phyloP scores from a whole-genome alignment of 2,329 filamentous ascomycete genomes.

The Trichoderma gracile region DNA sequence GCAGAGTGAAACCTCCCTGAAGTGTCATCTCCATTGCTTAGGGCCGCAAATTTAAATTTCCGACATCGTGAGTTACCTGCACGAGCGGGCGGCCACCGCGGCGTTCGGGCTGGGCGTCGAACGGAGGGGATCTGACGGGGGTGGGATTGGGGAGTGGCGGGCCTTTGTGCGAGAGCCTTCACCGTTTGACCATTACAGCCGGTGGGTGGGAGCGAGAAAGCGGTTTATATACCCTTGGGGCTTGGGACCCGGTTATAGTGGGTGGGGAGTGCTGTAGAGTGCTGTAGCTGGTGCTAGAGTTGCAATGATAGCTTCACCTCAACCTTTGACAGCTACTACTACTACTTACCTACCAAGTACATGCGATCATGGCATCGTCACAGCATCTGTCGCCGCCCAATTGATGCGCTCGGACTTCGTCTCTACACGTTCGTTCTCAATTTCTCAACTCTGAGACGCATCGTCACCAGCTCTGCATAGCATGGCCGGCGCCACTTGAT shows the following conservation, averaged over 20 bases:
- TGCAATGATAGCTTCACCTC: constrained; percentile 4
- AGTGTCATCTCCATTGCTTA: constrained; percentile 70
- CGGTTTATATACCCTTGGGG: constrained; percentile 30
- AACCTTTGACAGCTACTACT: not conserved
- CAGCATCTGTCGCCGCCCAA: constrained; percentile 1
- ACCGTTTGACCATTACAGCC: constrained; percentile 66
- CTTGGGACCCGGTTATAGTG: not conserved
- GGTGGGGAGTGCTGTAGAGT: not conserved
- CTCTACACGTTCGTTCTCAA: not conserved
- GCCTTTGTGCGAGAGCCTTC: constrained; percentile 57
- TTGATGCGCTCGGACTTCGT: not conserved
- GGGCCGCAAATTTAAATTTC: constrained; percentile 46
- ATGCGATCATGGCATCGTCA: not conserved
- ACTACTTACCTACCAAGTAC: too few relatives aligned
- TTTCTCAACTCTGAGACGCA: too few relatives aligned
- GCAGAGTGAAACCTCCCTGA: constrained; percentile 73
- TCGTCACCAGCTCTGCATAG: not conserved
- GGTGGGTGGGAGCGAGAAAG: constrained; percentile 24
- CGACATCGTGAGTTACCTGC: constrained; percentile 65
- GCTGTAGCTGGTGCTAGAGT: not conserved
- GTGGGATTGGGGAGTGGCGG: constrained; percentile 50
- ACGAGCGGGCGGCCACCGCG: constrained; percentile 66
- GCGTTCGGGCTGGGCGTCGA: constrained; percentile 68
- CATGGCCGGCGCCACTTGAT: constrained; percentile 7
- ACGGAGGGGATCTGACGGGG: constrained; percentile 56